These are phyloP conservation scores for Pythium dissimile DNA, from an alignment of 352 stramenopile genomes.

Conservation along the genomic window DNA sequence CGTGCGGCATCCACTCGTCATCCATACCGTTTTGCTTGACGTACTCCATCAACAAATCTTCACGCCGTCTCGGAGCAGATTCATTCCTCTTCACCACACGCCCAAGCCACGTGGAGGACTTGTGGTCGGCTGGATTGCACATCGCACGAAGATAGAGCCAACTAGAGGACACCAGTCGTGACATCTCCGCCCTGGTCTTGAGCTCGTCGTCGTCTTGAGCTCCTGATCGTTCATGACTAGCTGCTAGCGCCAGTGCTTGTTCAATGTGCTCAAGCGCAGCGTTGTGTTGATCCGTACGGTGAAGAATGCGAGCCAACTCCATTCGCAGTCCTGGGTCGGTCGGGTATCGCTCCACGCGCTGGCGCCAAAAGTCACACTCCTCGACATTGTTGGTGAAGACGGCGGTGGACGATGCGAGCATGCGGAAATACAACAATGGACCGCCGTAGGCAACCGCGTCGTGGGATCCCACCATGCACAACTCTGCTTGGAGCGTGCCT, in stretches of 20 bases:
- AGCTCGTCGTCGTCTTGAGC: no score
- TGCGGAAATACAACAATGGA: not conserved
- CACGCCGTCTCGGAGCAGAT: not conserved
- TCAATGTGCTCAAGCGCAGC: not conserved
- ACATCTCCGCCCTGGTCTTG: not conserved
- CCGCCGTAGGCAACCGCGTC: not conserved
- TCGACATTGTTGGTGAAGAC: not conserved
- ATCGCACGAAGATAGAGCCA: not conserved
- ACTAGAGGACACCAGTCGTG: not conserved
- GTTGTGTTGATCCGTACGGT: not conserved
- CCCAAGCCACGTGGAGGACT: not conserved
- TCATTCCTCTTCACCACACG: not conserved
- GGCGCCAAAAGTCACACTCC: not conserved
- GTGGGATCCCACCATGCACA: not conserved
- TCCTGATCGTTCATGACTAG: no score
- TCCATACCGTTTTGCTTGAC: not conserved
- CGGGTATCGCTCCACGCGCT: not conserved
- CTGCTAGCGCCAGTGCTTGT: not conserved
- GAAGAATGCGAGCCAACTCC: not conserved
- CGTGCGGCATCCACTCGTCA: slow-evolving; percentile 7
- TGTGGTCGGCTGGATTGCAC: not conserved
- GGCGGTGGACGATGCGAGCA: not conserved
- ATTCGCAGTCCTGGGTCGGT: not conserved
- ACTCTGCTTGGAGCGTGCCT: not conserved
- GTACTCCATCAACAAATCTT: not conserved